A percentile compares a stretch with the other conserved stretches of the same genome.
Conservation (phyloP, 2,329 filamentous ascomycete species). For the Penicillium sclerotiorum region DNA sequence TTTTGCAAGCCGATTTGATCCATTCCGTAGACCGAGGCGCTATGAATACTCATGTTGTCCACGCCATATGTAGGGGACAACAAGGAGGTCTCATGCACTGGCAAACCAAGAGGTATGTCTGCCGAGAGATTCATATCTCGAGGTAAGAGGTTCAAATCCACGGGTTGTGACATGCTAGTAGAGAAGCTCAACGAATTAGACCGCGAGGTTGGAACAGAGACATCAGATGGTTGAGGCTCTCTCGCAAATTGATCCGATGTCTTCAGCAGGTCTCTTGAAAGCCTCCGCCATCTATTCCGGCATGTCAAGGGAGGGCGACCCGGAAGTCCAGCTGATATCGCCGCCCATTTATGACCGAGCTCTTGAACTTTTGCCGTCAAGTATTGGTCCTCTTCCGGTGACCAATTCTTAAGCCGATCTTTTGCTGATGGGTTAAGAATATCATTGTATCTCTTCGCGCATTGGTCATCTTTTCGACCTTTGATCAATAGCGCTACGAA, state of each 20-base stretch:
- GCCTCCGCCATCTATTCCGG: slow-evolving; percentile 4
- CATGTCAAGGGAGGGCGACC: slow-evolving; percentile 13
- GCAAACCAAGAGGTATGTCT: neutral
- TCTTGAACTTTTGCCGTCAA: slow-evolving; percentile 1
- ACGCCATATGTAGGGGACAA: neutral
- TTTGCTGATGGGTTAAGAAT: slow-evolving; percentile 3
- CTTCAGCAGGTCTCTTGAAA: neutral
- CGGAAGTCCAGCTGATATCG: slow-evolving; percentile 2
- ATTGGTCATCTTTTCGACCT: slow-evolving; percentile 6
- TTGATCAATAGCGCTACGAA: slow-evolving; percentile 4
- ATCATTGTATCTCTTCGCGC: slow-evolving; percentile 8
- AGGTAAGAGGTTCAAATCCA: neutral
- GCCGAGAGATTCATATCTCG: neutral
- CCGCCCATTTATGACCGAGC: slow-evolving; percentile 5
- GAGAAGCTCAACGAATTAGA: neutral
- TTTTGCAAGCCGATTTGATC: neutral
- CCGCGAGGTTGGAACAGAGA: neutral
- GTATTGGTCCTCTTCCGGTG: slow-evolving; percentile 2
- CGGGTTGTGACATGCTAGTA: neutral
- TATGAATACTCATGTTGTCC: neutral
- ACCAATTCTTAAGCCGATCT: slow-evolving; percentile 5
- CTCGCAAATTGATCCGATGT: neutral
- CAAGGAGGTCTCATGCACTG: neutral
- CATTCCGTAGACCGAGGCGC: neutral
- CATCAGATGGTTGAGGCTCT: neutral